phyloP scores from a whole-genome alignment of 2,329 filamentous ascomycete species.

The Arthrobotrys conoides region DNA sequence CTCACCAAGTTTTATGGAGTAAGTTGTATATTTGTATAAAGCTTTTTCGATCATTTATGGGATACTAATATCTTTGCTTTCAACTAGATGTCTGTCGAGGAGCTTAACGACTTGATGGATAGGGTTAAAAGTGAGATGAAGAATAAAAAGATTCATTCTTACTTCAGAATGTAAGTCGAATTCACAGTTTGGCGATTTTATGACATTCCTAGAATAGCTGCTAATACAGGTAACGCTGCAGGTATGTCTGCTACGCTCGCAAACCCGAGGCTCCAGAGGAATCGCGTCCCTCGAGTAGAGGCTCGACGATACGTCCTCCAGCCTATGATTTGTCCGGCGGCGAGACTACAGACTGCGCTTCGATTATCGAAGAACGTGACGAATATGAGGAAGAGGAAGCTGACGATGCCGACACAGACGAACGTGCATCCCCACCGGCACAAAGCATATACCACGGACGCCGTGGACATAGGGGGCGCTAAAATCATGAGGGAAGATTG shows the following conservation, averaged over 20 bases:
- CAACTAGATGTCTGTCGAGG: conserved; percentile 43
- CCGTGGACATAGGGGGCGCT: not conserved
- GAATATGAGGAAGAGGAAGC: not conserved
- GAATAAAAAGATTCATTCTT: conserved; percentile 56
- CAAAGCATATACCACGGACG: not conserved
- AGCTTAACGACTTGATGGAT: conserved; percentile 56
- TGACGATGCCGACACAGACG: not conserved
- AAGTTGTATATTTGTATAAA: not conserved
- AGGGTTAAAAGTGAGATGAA: conserved; percentile 60
- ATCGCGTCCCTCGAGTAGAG: conserved; percentile 33
- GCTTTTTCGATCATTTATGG: not conserved
- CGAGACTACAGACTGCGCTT: conserved; percentile 45
- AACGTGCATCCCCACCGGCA: not conserved
- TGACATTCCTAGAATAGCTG: not conserved
- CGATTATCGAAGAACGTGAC: conserved; percentile 38
- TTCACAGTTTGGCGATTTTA: not conserved
- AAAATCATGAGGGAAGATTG: not conserved
- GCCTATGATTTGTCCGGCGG: conserved; percentile 29
- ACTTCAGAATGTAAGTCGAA: conserved; percentile 61
- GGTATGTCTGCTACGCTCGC: conserved; percentile 52
- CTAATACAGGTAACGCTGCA: not conserved
- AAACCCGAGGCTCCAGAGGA: conserved; percentile 21
- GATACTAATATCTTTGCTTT: not conserved
- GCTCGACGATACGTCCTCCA: conserved; percentile 41
- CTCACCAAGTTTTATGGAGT: conserved; percentile 62